Conservation (phyloP, 768 basidiomycete genomes). For the Coprinopsis marcescibilis region DNA sequence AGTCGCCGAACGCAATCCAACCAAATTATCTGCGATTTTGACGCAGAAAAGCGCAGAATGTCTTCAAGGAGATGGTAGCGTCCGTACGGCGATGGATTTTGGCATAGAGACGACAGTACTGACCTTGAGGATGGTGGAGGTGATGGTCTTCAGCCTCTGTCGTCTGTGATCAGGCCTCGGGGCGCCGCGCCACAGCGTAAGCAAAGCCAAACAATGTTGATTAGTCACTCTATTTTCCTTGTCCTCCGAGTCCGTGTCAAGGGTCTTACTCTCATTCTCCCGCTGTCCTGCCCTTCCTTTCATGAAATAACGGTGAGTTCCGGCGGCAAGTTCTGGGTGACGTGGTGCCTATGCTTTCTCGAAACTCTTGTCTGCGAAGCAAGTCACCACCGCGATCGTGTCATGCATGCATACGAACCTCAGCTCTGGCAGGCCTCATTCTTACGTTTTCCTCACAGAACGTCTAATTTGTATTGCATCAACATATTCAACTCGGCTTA, state of each 20-base stretch:
- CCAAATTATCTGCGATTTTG: constrained; percentile 25
- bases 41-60: constrained; percentile 17
- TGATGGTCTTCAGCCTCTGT: constrained; percentile 25
- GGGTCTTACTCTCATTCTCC: too few species aligned
- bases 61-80: background rate
- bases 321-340: background rate
- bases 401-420: background rate
- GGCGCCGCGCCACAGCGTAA: constrained; percentile 25
- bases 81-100: constrained; percentile 8
- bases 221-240: background rate
- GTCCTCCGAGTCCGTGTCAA: background rate
- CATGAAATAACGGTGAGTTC: constrained; percentile 2
- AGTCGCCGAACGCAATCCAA: constrained; percentile 30
- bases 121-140: constrained; percentile 60
- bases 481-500: too few species aligned
- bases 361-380: constrained; percentile 44
- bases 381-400: too few species aligned
- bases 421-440: background rate
- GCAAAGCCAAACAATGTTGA: constrained; percentile 15
- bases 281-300: too few species aligned
- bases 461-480: too few species aligned
- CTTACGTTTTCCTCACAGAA: background rate
- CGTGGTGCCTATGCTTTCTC: constrained; percentile 36
- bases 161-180: background rate
- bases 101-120: constrained; percentile 32